Percentiles rank a stretch among this genome's conserved stretches.
These are phyloP conservation scores for Crithidia expoeki DNA, from an alignment of 208 protist genomes.

Conservation along the genomic window DNA sequence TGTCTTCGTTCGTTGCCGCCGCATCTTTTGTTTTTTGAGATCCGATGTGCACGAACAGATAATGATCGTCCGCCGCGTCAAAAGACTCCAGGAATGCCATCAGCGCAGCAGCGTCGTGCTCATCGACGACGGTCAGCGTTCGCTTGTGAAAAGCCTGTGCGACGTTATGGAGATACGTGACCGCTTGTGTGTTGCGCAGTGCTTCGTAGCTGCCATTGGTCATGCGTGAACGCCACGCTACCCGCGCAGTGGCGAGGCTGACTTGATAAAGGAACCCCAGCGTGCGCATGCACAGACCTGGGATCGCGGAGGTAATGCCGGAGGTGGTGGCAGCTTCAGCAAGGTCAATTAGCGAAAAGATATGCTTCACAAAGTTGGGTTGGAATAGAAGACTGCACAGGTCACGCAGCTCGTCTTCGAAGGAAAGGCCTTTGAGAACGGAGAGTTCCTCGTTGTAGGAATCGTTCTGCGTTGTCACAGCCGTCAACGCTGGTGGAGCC, in stretches of 20 bases:
- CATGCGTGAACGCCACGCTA: constrained; percentile 25
- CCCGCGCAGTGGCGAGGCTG: constrained; percentile 15
- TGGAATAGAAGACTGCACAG: constrained; percentile 22
- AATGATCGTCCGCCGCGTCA: constrained; percentile 3
- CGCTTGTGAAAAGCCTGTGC: constrained; percentile 16
- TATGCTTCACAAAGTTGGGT: constrained; percentile 4
- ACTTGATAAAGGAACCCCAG: constrained; percentile 35
- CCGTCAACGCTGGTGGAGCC: constrained; percentile 2
- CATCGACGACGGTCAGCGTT: not conserved
- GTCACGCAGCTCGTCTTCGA: constrained; percentile 33
- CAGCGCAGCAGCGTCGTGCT: constrained; percentile 6
- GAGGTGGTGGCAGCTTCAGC: not conserved
- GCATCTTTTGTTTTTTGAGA: not conserved
- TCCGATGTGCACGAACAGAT: constrained; percentile 26
- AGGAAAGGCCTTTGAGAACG: constrained; percentile 17
- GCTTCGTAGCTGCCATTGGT: constrained; percentile 12
- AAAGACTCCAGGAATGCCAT: constrained; percentile 19
- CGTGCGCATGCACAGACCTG: constrained; percentile 15
- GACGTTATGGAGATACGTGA: constrained; percentile 18
- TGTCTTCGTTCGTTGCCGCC: not conserved
- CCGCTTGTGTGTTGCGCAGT: constrained; percentile 9
- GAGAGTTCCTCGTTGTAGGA: not conserved
- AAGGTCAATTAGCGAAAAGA: constrained; percentile 16
- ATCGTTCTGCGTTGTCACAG: not conserved
- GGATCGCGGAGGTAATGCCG: not conserved